Evolutionary conservation across 108 stramenopile species (phyloP).

Genomic region (Discostella stelligeroides): DNA sequence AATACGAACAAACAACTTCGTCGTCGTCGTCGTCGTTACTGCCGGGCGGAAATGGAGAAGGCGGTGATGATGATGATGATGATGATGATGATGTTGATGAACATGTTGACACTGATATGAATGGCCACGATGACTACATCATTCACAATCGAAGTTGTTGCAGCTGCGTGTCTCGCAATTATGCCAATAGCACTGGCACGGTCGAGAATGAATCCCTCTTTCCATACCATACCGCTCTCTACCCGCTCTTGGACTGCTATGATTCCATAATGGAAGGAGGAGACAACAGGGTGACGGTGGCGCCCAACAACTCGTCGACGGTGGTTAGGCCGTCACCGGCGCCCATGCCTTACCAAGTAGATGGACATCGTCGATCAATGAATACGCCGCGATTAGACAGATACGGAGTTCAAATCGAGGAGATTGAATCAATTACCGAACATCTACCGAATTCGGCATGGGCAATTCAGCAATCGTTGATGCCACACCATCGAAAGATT

Average conservation of each 20-base stretch:
- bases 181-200: constrained; percentile 36
- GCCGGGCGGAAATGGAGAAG: not conserved
- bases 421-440: constrained; percentile 19
- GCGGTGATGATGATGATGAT: not conserved
- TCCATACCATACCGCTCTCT: constrained; percentile 56
- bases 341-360: constrained; percentile 21
- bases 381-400: constrained; percentile 26
- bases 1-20: constrained; percentile 20
- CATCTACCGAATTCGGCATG: constrained; percentile 47
- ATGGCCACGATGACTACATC: too few relatives aligned
- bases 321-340: constrained; percentile 23
- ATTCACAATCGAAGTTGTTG: too few relatives aligned
- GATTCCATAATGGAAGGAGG: constrained; percentile 29
- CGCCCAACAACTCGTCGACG: not conserved
- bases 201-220: constrained; percentile 47
- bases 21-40: not conserved
- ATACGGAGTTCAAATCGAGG: constrained; percentile 30
- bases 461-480: constrained; percentile 34
- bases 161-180: constrained; percentile 29
- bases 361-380: constrained; percentile 37
- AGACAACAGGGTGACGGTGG: not conserved
- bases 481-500: constrained; percentile 30
- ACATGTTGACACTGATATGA: too few relatives aligned
- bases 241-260: constrained; percentile 58
- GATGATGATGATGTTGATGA: too few relatives aligned